Percentiles rank a stretch among this genome's conserved stretches.
phyloP scores from a whole-genome alignment of 2,329 filamentous ascomycete genomes.

The Colletotrichum sublineola region DNA sequence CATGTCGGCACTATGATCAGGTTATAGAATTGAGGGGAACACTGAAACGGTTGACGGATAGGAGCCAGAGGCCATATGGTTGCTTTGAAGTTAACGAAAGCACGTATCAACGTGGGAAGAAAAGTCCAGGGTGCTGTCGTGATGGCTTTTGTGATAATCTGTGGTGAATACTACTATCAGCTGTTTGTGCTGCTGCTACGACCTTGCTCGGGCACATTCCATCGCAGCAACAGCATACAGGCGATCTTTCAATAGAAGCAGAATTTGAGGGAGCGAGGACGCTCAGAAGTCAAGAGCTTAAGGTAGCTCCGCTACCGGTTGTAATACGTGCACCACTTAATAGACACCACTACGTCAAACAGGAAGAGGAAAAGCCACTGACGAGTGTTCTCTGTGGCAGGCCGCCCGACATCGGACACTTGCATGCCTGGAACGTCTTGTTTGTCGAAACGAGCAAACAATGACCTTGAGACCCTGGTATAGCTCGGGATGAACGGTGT shows the following conservation, averaged over 20 bases:
- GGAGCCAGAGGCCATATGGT: slow-evolving; percentile 1
- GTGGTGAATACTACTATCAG: neutral
- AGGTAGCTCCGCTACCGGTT: neutral
- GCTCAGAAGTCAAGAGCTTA: neutral
- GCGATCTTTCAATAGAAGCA: neutral
- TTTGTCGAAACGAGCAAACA: neutral
- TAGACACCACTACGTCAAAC: slow-evolving; percentile 9
- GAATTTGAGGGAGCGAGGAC: neutral
- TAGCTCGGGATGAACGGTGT: slow-evolving; percentile 10
- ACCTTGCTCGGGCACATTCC: neutral
- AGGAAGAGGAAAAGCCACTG: neutral
- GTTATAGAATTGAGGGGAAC: neutral
- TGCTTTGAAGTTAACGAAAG: neutral
- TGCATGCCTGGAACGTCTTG: slow-evolving; percentile 22
- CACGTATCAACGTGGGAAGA: neutral
- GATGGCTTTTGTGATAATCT: neutral
- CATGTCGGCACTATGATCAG: neutral
- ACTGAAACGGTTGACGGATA: neutral
- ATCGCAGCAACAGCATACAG: neutral
- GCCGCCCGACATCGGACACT: slow-evolving; percentile 12
- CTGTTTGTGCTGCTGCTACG: slow-evolving; percentile 1
- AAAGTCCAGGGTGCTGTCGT: neutral
- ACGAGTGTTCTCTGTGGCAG: too few relatives aligned
- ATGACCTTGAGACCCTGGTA: slow-evolving; percentile 20
- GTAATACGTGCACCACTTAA: neutral